A percentile compares a stretch with the other conserved stretches of the same genome.
Evolutionary conservation across 306 rosid species (phyloP).

Genomic region (Begonia fuchsioides): DNA sequence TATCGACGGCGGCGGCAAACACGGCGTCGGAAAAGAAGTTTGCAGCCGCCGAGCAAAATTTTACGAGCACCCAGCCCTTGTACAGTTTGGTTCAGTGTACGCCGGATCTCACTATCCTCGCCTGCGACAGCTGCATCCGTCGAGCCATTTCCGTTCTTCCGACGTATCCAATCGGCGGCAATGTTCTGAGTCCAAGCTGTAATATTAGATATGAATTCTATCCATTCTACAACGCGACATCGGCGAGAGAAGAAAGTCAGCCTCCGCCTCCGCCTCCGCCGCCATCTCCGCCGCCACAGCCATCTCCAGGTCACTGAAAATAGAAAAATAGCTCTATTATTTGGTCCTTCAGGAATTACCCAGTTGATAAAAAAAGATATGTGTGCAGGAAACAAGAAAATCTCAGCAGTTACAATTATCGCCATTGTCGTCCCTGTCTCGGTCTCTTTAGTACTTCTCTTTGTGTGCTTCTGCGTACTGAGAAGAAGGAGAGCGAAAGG

Average conservation of each 20-base stretch:
- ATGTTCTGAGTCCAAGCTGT: constrained; percentile 2
- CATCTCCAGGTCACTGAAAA: too few relatives aligned
- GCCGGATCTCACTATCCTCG: constrained; percentile 1
- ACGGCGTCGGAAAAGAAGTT: background rate
- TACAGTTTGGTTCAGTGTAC: constrained; percentile 4
- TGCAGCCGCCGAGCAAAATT: background rate
- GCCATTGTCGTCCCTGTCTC: constrained; percentile 14
- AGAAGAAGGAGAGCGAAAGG: constrained; percentile 1
- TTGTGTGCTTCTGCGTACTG: constrained; percentile 5
- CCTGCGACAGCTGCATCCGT: background rate
- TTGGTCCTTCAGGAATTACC: background rate
- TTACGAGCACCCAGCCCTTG: background rate
- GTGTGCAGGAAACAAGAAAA: constrained; percentile 3
- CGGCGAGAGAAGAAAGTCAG: background rate
- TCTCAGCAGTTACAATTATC: constrained; percentile 2
- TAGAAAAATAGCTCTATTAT: too few relatives aligned
- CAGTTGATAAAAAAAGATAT: background rate
- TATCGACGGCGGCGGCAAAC: background rate
- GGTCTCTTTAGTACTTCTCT: constrained; percentile 3
- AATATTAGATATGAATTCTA: constrained; percentile 1
- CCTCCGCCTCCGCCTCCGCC: background rate
- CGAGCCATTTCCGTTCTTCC: background rate
- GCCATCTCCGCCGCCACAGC: background rate
- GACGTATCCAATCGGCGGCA: background rate
- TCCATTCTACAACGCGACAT: background rate